Evolutionary conservation across 1,284 basidiomycete species (phyloP), one percentile per base, ranked within the genome.

Genomic region (Cryptococcus deneoformans): DNA sequence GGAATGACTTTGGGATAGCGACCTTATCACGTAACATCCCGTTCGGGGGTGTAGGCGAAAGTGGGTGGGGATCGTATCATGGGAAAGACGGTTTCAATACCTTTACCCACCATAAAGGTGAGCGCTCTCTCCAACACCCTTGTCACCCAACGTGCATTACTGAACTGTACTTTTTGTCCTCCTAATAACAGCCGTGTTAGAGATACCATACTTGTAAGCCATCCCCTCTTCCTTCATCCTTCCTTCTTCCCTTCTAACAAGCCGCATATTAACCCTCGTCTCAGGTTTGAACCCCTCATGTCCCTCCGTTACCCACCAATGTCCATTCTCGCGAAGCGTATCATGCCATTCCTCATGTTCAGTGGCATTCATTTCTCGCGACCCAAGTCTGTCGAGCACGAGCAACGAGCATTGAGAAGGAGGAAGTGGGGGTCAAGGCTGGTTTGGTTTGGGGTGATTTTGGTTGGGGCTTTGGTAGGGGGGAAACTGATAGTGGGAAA

Each of bases 31-130:
- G 72, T 38, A 67, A 66, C 16, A 52, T 76, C 8, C 77, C 77
- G 0, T 78, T 78, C 56, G 77, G 77, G 39, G 77, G 77, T 49
- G 71, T 77, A 11, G 77, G 77, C 20, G 72, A 70, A 29, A 72
- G 69, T 54, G 77, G 49, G 24, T 77, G 77, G 73, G 77, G 77
- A 35, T 50, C 63, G 8, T 77, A 77, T 54, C 77, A 77, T 60
- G 77, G 77, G 36, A 57, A 66, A 52, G 67, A 73, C 52, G 73
- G 71, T 8, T 78, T 75, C 65, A 65, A 71, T 20, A 72, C 74
- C 1, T 78, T 78, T 53, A 72, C 71, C 5, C 77, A 78, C 63
- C 65, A 62, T 55, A 75, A 71, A 61, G 61, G 74, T 73, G 51
- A 57, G 70, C 24, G 43, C 43, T 16, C 20, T 8, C 43, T 6